Conservation (phyloP, 768 basidiomycete species). For the Boletus rex-veris region DNA sequence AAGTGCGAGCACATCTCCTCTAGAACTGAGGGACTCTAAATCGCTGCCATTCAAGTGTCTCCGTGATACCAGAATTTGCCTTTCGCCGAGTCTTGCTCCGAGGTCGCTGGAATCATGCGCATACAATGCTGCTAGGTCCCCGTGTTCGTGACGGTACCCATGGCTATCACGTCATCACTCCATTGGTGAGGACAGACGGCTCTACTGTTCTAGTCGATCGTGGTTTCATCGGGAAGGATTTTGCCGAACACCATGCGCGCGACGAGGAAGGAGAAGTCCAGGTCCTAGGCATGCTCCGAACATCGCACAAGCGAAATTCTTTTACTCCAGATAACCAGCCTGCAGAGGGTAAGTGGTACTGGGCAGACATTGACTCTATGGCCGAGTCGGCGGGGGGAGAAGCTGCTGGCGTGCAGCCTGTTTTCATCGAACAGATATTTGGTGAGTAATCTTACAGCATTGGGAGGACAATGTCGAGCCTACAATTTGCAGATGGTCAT, state of each 20-base stretch:
- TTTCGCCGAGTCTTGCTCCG: constrained; percentile 80
- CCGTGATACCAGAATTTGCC: constrained; percentile 81
- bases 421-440: constrained; percentile 88
- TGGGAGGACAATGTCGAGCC: neutral
- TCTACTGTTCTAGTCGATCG: constrained; percentile 89
- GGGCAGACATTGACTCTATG: constrained; percentile 83
- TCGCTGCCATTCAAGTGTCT: constrained; percentile 42
- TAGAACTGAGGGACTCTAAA: constrained; percentile 19
- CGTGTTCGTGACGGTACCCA: constrained; percentile 84
- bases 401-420: constrained; percentile 71
- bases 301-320: constrained; percentile 62
- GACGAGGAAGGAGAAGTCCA: constrained; percentile 58
- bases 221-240: constrained; percentile 75
- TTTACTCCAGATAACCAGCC: constrained; percentile 92
- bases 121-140: constrained; percentile 79
- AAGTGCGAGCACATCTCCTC: constrained; percentile 56
- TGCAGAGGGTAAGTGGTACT: constrained; percentile 82
- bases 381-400: constrained; percentile 73
- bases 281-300: constrained; percentile 83
- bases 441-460: constrained; percentile 44
- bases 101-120: constrained; percentile 77
- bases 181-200: constrained; percentile 73
- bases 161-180: constrained; percentile 87
- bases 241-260: constrained; percentile 37
- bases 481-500: constrained; percentile 64